phyloP scores from a whole-genome alignment of 495 filamentous ascomycete species.

The Neurospora intermedia region DNA sequence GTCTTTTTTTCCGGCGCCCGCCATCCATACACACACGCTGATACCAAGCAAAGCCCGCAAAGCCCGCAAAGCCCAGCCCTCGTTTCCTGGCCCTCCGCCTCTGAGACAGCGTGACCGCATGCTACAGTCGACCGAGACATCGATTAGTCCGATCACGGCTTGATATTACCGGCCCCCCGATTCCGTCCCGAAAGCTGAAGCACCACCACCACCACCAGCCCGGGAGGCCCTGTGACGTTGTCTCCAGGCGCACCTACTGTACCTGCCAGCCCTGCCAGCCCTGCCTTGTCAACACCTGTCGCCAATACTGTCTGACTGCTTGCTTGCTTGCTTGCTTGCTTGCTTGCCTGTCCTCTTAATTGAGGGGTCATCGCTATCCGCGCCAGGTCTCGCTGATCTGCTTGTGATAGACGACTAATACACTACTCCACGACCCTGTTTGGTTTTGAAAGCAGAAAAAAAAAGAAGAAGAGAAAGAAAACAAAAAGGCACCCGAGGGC shows the following conservation, averaged over 20 bases:
- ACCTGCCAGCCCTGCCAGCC: background rate
- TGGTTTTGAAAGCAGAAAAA: slow-evolving; percentile 7
- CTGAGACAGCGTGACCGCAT: background rate
- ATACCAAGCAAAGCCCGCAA: background rate
- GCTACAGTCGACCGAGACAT: background rate
- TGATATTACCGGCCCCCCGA: background rate
- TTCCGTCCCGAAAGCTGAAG: background rate
- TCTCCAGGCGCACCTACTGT: background rate
- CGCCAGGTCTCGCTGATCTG: slow-evolving; percentile 3
- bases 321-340: background rate
- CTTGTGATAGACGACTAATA: slow-evolving; percentile 30
- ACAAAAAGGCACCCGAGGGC: slow-evolving; percentile 15
- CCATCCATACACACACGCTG: background rate
- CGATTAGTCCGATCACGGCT: background rate
- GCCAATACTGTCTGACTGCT: background rate
- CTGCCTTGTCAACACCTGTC: background rate
- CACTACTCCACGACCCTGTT: slow-evolving; percentile 5
- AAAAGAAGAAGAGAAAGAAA: slow-evolving; percentile 6
- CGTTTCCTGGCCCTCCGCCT: background rate
- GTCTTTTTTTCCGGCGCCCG: background rate
- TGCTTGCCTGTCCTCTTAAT: background rate
- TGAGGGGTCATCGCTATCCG: background rate
- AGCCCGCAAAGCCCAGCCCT: background rate
- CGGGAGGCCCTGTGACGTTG: background rate
- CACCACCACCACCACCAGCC: background rate